These are phyloP conservation scores for Colletotrichum incanum DNA, from an alignment of 2,329 filamentous ascomycete genomes.

Conservation along the genomic window DNA sequence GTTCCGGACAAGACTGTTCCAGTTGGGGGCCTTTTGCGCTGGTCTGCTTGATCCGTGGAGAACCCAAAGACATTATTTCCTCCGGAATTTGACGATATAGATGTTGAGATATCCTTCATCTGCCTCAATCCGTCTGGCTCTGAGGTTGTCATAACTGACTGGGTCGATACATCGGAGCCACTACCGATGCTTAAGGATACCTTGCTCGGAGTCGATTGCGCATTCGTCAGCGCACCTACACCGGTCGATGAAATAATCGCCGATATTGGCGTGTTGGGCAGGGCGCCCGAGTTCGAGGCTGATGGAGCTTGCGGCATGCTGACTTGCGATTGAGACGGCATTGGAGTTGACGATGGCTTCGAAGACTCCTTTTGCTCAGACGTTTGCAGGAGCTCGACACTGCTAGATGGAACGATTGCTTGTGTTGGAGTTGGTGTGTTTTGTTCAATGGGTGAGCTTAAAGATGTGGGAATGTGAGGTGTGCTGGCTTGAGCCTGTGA, in stretches of 20 bases:
- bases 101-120: not conserved
- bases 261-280: not conserved
- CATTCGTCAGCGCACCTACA: too few species aligned
- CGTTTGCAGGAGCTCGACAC: not conserved
- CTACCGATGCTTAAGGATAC: not conserved
- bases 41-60: not conserved
- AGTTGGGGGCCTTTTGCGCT: not conserved
- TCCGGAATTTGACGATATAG: not conserved
- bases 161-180: not conserved
- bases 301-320: too few species aligned
- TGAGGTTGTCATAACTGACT: not conserved
- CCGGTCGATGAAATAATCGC: not conserved
- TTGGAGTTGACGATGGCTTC: too few species aligned
- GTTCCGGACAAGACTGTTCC: not conserved
- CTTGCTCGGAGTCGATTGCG: not conserved
- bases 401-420: not conserved
- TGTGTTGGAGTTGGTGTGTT: not conserved
- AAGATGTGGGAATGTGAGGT: not conserved
- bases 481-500: not conserved
- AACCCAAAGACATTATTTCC: not conserved
- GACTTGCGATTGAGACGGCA: not conserved
- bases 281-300: not conserved
- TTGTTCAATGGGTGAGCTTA: not conserved
- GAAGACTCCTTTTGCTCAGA: slow-evolving; percentile 1
- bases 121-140: not conserved